Base-by-base conservation (phyloP, 2,329 filamentous ascomycete species). In the Aspergillus amoenus region DNA sequence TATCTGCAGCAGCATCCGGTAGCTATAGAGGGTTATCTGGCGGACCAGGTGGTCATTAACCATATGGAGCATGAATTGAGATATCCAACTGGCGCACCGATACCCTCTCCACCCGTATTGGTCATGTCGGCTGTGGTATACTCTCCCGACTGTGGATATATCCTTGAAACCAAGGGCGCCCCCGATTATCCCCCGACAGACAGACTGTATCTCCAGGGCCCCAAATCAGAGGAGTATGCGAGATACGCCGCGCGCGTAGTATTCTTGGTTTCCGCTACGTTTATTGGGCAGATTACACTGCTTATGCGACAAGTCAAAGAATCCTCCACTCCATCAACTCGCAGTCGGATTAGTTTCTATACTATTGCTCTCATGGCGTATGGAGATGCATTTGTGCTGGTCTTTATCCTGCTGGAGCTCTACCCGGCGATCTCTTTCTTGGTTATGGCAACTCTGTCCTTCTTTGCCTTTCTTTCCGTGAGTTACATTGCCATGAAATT, bases 1-100 rank as follows among this genome's bases (percentile, higher is more conserved):
- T 97, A 93, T 72, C 79, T 93, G 30, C 94, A 97, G 70, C 78
- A 80, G 58, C 76, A 80, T 59, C 77, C 77, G 4, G 66, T 77
- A 12, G 54, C 64, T 13, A 61, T 76, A 12, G 61, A 64, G 42
- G 67, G 66, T 32, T 65, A 61, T 44, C 49, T 69, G 30, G 66
- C 71, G 24, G 68, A 74, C 49, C 64, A 65, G 21, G 60, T 66
- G 42, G 63, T 79, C 30, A 70, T 85, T 51, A 71, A 78, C 32
- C 78, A 78, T 64, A 79, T 87, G 17, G 85, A 88, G 63, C 69
- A 80, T 37, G 85, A 88, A 63, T 71, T 88, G 17, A 78, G 83
- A 43, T 84, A 79, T 55, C 85, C 85, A 2, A 82, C 81, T 41
- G 85, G 85, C 15, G 79, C 82, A 40, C 78, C 80, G 2, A 73